phyloP scores from a whole-genome alignment of 2,329 filamentous ascomycete species.

The Botrytis medusae region DNA sequence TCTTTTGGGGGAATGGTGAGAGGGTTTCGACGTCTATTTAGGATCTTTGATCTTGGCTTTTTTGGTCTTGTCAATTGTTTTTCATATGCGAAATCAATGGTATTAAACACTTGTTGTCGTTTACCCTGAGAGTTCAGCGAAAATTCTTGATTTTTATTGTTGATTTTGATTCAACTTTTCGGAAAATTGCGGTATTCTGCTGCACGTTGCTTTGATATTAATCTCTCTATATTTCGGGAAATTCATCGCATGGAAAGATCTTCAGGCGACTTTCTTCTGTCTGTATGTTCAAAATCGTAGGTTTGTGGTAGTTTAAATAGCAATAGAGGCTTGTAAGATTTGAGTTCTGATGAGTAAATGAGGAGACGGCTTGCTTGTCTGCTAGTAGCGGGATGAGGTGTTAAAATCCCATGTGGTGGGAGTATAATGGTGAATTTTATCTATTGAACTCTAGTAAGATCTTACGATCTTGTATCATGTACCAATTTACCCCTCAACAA shows the following conservation, averaged over 20 bases:
- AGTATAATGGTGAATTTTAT: not conserved
- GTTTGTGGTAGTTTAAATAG: not conserved
- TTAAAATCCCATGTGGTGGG: accelerated
- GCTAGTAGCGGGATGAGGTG: not conserved
- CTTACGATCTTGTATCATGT: not conserved
- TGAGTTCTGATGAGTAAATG: not conserved
- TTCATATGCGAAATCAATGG: not conserved
- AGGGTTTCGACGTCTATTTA: not conserved
- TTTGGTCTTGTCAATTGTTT: not conserved
- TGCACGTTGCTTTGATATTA: accelerated
- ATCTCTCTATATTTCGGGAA: not conserved
- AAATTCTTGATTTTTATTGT: too few relatives aligned
- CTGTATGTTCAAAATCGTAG: not conserved
- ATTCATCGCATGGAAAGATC: not conserved
- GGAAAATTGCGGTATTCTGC: not conserved
- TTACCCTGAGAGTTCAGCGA: not conserved
- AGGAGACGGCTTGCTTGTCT: not conserved
- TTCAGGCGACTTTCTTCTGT: too few relatives aligned
- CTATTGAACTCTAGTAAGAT: not conserved
- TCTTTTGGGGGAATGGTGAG: not conserved
- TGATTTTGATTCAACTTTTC: too few relatives aligned
- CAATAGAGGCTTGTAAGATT: not conserved
- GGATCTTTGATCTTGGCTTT: too few relatives aligned
- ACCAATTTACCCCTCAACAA: not conserved
- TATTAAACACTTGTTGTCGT: not conserved